phyloP scores from a whole-genome alignment of 1,139 yeast species.

The Schwanniomyces etchellsii region DNA sequence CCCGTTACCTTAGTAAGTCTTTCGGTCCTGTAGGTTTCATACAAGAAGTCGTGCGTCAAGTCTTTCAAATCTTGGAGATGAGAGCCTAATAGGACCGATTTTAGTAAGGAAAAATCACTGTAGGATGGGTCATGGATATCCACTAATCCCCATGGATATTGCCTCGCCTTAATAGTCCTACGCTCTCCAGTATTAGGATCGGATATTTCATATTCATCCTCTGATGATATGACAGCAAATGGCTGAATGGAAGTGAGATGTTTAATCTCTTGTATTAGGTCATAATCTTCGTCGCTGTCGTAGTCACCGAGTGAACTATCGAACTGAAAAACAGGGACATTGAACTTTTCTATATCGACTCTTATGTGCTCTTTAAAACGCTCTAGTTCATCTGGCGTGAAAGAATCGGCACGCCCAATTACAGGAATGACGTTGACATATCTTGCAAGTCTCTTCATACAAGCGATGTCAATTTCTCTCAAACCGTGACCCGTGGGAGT shows the following conservation, averaged over 20 bases:
- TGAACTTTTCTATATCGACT: slow-evolving; percentile 70
- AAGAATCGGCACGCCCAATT: slow-evolving; percentile 79
- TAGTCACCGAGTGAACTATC: slow-evolving; percentile 39
- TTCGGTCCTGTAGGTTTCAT: slow-evolving; percentile 91
- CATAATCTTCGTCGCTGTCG: slow-evolving; percentile 59
- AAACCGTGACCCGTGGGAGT: slow-evolving; percentile 78
- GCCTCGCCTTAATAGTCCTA: slow-evolving; percentile 65
- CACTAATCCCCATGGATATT: slow-evolving; percentile 92
- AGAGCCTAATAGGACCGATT: slow-evolving; percentile 82
- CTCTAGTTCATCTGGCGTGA: slow-evolving; percentile 70
- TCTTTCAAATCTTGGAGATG: slow-evolving; percentile 93
- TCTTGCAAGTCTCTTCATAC: slow-evolving; percentile 71
- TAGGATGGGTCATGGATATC: slow-evolving; percentile 77
- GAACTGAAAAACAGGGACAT: slow-evolving; percentile 82
- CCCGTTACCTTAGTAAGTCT: slow-evolving; percentile 53
- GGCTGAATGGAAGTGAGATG: slow-evolving; percentile 75
- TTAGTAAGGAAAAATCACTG: slow-evolving; percentile 79
- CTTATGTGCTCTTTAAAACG: slow-evolving; percentile 48
- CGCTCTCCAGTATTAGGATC: slow-evolving; percentile 53
- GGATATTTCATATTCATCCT: slow-evolving; percentile 40
- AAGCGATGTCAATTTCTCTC: slow-evolving; percentile 67
- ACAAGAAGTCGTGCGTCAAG: slow-evolving; percentile 83
- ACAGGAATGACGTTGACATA: slow-evolving; percentile 88
- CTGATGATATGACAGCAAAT: slow-evolving; percentile 82
- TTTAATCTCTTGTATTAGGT: slow-evolving; percentile 75